Conservation (phyloP, 169 alveolate genomes). For the Plasmodium ovale region DNA sequence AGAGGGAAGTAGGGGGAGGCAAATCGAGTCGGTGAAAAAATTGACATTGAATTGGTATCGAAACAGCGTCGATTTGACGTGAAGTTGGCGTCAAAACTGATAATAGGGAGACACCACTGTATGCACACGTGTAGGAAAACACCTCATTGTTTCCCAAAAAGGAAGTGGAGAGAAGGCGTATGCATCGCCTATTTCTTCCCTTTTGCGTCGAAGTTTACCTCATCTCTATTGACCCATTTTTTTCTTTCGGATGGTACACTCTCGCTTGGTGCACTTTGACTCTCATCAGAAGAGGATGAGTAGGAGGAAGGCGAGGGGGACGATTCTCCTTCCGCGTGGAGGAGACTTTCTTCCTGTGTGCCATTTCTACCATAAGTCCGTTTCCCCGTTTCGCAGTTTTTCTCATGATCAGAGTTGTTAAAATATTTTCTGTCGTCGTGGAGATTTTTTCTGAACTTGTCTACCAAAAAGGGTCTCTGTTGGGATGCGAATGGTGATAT, state of each 20-base stretch:
- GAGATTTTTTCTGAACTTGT: background rate
- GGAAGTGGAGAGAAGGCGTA: too few species aligned
- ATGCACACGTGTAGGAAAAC: background rate
- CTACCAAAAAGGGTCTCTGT: background rate
- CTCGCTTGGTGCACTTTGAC: too few species aligned
- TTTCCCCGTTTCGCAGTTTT: constrained; percentile 1
- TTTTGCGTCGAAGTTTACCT: background rate
- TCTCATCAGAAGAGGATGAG: constrained; percentile 19
- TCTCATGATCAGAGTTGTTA: background rate
- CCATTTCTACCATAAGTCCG: background rate
- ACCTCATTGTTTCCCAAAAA: too few species aligned
- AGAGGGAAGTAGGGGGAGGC: too few species aligned
- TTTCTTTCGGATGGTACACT: constrained; percentile 5
- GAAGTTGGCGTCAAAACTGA: too few species aligned
- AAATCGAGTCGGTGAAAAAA: too few species aligned
- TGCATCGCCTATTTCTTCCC: background rate
- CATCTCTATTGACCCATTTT: constrained; percentile 22
- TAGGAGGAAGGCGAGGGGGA: constrained; percentile 10
- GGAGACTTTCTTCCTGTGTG: background rate
- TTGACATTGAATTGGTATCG: too few species aligned
- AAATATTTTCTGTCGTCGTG: background rate
- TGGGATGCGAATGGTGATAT: background rate
- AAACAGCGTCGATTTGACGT: too few species aligned
- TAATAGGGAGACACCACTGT: background rate
- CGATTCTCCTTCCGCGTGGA: constrained; percentile 3